Evolutionary conservation across 352 stramenopile species (phyloP).

Genomic region (Blastocystis sp.): DNA sequence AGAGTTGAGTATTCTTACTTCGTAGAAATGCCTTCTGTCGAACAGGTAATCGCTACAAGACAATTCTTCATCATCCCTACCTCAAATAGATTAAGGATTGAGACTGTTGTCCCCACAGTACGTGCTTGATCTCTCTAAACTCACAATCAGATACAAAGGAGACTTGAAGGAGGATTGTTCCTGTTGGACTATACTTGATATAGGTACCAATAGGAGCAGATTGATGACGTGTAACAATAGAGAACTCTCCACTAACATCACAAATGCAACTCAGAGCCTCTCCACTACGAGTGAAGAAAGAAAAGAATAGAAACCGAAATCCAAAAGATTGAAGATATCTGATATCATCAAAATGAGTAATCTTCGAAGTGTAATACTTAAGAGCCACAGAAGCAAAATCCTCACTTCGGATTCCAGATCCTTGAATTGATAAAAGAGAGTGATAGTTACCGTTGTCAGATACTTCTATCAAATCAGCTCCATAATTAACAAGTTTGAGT

Average conservation of each 20-base stretch:
- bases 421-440: background rate
- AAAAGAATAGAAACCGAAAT: conserved; percentile 78
- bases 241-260: conserved; percentile 81
- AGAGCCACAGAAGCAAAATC: conserved; percentile 80
- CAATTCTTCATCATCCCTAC: background rate
- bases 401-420: conserved; percentile 76
- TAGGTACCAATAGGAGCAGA: conserved; percentile 78
- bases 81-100: conserved; percentile 87
- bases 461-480: conserved; percentile 87
- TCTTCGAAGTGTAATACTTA: conserved; percentile 93
- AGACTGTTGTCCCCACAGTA: conserved; percentile 86
- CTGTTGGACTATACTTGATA: conserved; percentile 80
- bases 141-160: background rate
- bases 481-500: conserved; percentile 85
- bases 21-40: conserved; percentile 85
- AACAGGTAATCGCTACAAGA: conserved; percentile 79
- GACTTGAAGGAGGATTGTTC: conserved; percentile 71
- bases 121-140: conserved; percentile 68
- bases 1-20: conserved; percentile 88
- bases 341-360: conserved; percentile 88
- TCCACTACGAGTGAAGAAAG: conserved; percentile 73
- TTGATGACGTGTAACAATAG: conserved; percentile 81
- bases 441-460: conserved; percentile 83
- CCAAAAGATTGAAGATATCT: conserved; percentile 82
- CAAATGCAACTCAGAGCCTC: conserved; percentile 91